Conservation (phyloP, 2,329 filamentous ascomycete genomes). For the Aspergillus transmontanensis region DNA sequence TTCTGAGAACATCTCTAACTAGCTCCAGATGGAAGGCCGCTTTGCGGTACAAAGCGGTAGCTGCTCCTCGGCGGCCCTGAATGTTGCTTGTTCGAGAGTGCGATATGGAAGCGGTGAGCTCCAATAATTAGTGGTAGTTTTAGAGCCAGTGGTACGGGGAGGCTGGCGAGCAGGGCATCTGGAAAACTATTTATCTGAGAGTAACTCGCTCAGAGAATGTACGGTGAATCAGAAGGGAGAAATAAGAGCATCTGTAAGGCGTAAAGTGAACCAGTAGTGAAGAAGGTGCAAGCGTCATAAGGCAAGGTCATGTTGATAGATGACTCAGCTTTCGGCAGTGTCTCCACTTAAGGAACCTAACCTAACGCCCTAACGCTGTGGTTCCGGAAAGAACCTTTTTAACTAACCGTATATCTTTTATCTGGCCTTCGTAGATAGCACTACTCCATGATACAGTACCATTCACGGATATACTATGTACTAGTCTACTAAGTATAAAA, state of each 20-base stretch:
- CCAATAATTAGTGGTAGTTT: not conserved
- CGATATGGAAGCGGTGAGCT: slow-evolving; percentile 10
- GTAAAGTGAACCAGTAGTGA: slow-evolving; percentile 1
- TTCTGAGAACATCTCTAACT: slow-evolving; percentile 76
- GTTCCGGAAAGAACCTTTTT: not conserved
- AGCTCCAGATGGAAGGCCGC: not conserved
- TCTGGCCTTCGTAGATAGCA: not conserved
- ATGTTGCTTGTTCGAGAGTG: not conserved
- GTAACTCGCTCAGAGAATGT: not conserved
- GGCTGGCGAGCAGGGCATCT: not conserved
- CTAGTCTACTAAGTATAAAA: not conserved
- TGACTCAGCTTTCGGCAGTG: slow-evolving; percentile 36
- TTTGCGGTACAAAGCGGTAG: not conserved
- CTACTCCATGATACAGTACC: not conserved
- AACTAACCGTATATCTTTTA: not conserved
- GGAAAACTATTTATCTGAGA: not conserved
- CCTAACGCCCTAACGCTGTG: not conserved
- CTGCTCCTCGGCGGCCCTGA: not conserved
- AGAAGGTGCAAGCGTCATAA: slow-evolving; percentile 37
- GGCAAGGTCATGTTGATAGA: slow-evolving; percentile 37
- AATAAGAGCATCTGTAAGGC: not conserved
- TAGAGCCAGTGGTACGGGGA: not conserved
- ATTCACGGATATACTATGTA: not conserved
- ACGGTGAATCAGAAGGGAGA: not conserved
- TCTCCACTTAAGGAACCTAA: not conserved